A percentile compares a stretch with the other conserved stretches of the same genome.
Evolutionary conservation across 164 flowering plant genomes (phyloP).

Genomic region (Vitis vinifera): ASM3070453v1 NC_081812.1:4305501-4306000

Average conservation of each 20-base stretch:
- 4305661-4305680: slow-evolving; percentile 87
- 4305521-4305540: too few relatives aligned
- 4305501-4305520: too few relatives aligned
- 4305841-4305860: slow-evolving; percentile 5
- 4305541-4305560: too few relatives aligned
- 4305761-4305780: slow-evolving; percentile 27
- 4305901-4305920: too few relatives aligned
- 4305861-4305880: background rate
- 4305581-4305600: background rate
- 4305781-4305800: slow-evolving; percentile 25
- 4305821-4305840: slow-evolving; percentile 71
- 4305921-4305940: background rate
- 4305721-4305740: slow-evolving; percentile 18
- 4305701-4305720: slow-evolving; percentile 31
- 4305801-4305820: slow-evolving; percentile 38
- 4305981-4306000: too few relatives aligned
- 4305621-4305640: slow-evolving; percentile 32
- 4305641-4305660: slow-evolving; percentile 62
- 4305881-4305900: background rate
- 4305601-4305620: background rate
- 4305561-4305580: background rate
- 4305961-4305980: too few relatives aligned
- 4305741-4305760: slow-evolving; percentile 9
- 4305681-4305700: slow-evolving; percentile 72
- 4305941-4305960: too few relatives aligned